Evolutionary conservation across 75 land plant species (phyloP).

Genomic region (Pseudotsuga menziesii): DNA sequence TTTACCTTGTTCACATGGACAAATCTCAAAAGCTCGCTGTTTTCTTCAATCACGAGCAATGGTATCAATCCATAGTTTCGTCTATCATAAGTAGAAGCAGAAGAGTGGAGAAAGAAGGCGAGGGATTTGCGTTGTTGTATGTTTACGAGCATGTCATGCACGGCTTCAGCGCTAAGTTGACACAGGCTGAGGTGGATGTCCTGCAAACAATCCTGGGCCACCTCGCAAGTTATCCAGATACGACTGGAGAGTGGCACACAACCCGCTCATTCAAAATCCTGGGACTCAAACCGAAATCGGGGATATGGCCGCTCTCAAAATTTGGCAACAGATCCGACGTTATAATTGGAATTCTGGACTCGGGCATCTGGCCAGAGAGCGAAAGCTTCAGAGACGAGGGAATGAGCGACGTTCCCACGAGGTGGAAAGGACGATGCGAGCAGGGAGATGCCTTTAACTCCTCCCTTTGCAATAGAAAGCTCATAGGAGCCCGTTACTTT

Average conservation of each 20-base stretch:
- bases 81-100: no score
- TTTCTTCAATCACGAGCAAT: no score
- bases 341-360: neutral
- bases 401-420: slow-evolving; percentile 5
- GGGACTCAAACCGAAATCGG: neutral
- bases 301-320: neutral
- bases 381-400: slow-evolving; percentile 24
- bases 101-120: no score
- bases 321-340: neutral
- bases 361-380: slow-evolving; percentile 28
- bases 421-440: slow-evolving; percentile 19
- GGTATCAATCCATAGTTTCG: no score
- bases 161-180: neutral
- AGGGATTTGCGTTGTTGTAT: no score
- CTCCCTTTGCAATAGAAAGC: slow-evolving; percentile 19
- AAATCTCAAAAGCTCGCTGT: no score
- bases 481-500: slow-evolving; percentile 20
- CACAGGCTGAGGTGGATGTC: neutral
- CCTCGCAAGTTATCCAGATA: neutral
- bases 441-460: slow-evolving; percentile 12
- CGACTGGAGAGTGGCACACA: neutral
- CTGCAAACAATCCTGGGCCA: neutral
- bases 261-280: neutral
- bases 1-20: no score
- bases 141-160: neutral